phyloP scores from a whole-genome alignment of 2,329 filamentous ascomycete genomes.

The Dothideomycetidae sp. region DNA sequence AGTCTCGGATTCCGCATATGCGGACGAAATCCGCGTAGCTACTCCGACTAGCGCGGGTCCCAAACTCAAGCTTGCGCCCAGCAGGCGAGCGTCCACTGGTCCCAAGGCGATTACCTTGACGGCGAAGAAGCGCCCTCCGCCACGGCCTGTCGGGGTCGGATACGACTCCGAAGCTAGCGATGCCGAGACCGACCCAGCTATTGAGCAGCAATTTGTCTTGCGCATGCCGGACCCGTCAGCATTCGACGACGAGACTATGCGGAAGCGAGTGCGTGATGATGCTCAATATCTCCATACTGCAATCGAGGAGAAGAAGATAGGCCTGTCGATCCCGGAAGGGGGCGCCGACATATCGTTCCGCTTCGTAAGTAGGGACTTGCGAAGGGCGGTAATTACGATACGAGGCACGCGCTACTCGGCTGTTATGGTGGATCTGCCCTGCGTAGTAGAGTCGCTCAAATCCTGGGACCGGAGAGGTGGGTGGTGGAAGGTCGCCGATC shows the following conservation, averaged over 20 bases:
- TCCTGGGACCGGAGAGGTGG: conserved; percentile 69
- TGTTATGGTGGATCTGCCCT: conserved; percentile 68
- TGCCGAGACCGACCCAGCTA: conserved; percentile 68
- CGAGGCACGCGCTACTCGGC: conserved; percentile 60
- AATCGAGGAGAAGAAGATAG: conserved; percentile 64
- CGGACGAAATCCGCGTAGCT: conserved; percentile 32
- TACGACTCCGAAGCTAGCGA: conserved; percentile 96
- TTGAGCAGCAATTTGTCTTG: conserved; percentile 80
- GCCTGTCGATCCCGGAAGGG: conserved; percentile 45
- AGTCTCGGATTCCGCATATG: conserved; percentile 34
- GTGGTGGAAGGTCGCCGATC: conserved; percentile 82
- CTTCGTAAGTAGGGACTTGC: conserved; percentile 59
- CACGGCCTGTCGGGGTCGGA: conserved; percentile 64
- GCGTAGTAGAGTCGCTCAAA: conserved; percentile 82
- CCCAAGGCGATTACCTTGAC: conserved; percentile 16
- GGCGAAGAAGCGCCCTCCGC: conserved; percentile 45
- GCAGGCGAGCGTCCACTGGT: conserved; percentile 9
- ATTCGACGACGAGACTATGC: conserved; percentile 1
- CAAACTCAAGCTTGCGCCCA: conserved; percentile 13
- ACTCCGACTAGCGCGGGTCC: conserved; percentile 14
- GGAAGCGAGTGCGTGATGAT: conserved; percentile 31
- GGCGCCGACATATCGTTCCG: conserved; percentile 68
- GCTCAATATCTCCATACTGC: conserved; percentile 67
- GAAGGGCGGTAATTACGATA: conserved; percentile 59
- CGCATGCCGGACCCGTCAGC: conserved; percentile 68